Conservation (phyloP, 352 stramenopile genomes). For the Phytophthora sp. region DNA sequence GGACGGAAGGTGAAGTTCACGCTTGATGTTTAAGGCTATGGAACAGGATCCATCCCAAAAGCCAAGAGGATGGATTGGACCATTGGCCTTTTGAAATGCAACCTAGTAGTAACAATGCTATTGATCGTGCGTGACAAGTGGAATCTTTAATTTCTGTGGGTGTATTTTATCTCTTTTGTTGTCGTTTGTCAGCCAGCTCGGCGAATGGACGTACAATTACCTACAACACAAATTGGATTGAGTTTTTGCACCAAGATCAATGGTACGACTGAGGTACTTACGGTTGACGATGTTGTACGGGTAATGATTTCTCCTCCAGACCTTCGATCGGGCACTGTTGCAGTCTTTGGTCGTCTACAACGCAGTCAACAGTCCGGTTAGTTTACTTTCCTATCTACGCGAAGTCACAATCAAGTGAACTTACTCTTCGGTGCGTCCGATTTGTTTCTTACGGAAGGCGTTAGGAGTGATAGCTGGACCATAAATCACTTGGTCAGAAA, state of each 20-base stretch:
- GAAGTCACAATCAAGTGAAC: neutral
- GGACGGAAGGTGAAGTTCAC: conserved; percentile 66
- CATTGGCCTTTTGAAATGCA: conserved; percentile 1
- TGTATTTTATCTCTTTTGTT: conserved; percentile 24
- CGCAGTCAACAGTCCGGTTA: conserved; percentile 2
- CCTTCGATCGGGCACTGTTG: conserved; percentile 30
- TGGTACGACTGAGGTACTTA: conserved; percentile 19
- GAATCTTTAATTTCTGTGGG: neutral
- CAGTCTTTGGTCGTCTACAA: conserved; percentile 43
- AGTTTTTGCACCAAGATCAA: neutral
- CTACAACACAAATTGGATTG: conserved; percentile 18
- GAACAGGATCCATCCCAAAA: neutral
- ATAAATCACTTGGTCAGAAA: conserved; percentile 74
- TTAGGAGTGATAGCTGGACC: conserved; percentile 65
- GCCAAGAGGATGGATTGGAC: no score
- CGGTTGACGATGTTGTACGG: conserved; percentile 47
- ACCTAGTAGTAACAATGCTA: conserved; percentile 4
- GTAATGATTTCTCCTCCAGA: conserved; percentile 56
- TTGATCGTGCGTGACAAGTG: neutral
- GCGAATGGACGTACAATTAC: conserved; percentile 67
- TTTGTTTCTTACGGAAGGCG: conserved; percentile 34
- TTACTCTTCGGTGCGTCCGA: conserved; percentile 27
- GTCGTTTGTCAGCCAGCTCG: conserved; percentile 37
- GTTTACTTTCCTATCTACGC: neutral
- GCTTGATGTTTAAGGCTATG: conserved; percentile 46